Conservation (phyloP, 106 monocot genomes). For the Allium fistulosum region DNA sequence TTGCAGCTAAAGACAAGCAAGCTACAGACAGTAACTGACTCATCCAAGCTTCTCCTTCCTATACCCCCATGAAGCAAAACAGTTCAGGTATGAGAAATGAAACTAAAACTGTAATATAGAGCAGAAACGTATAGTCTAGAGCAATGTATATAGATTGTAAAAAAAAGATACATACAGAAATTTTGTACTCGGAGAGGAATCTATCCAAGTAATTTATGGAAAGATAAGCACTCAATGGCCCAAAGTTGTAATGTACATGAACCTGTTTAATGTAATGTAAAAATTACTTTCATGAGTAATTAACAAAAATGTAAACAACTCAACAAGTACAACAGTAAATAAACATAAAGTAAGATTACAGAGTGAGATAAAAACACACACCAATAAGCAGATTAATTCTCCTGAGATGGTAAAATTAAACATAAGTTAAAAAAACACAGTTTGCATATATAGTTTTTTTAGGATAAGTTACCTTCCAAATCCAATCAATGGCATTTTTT, state of each 20-base stretch:
- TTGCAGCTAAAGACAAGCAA: constrained; percentile 71
- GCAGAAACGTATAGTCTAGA: not conserved
- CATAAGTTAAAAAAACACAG: not conserved
- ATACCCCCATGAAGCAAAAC: not conserved
- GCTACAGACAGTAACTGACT: constrained; percentile 63
- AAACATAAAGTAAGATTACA: not conserved
- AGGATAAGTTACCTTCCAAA: constrained; percentile 44
- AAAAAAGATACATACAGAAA: constrained; percentile 45
- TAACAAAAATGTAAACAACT: not conserved
- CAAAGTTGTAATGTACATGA: constrained; percentile 58
- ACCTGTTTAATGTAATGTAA: constrained; percentile 31
- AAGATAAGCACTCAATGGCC: constrained; percentile 64
- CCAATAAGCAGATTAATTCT: not conserved
- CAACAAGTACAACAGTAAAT: not conserved
- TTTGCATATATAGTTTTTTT: not conserved
- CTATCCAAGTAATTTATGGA: constrained; percentile 88
- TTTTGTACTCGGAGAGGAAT: constrained; percentile 60
- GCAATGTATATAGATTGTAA: not conserved
- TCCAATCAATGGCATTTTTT: constrained; percentile 92
- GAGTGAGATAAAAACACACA: not conserved
- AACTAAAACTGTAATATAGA: not conserved
- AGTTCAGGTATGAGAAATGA: not conserved
- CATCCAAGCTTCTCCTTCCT: constrained; percentile 76
- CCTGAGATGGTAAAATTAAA: not conserved
- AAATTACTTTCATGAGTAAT: too few relatives aligned